Conservation (phyloP, 306 rosid species). For the Dryas octopetala region DNA sequence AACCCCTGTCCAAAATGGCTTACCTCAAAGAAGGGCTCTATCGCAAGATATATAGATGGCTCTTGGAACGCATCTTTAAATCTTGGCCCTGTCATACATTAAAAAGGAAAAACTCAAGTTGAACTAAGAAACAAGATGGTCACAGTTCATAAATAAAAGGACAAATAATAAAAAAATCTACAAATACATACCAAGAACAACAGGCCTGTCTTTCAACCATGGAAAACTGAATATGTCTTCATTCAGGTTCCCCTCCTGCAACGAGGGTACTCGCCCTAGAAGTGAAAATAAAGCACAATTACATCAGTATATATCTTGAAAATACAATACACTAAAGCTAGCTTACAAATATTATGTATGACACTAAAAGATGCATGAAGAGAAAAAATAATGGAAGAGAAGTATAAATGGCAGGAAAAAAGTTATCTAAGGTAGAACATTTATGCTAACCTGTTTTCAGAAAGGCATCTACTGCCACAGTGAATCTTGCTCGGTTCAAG, state of each 20-base stretch:
- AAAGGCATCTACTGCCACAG: constrained; percentile 84
- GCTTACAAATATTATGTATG: not conserved
- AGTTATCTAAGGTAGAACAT: constrained; percentile 20
- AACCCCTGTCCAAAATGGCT: constrained; percentile 17
- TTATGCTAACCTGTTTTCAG: constrained; percentile 67
- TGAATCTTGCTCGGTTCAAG: constrained; percentile 85
- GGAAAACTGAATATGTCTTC: constrained; percentile 84
- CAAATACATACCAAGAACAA: constrained; percentile 73
- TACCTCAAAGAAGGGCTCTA: constrained; percentile 86
- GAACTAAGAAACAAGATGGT: constrained; percentile 27
- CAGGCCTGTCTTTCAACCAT: constrained; percentile 79
- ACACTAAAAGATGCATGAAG: not conserved
- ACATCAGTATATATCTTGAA: constrained; percentile 16
- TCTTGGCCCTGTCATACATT: constrained; percentile 66
- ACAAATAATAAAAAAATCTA: constrained; percentile 13
- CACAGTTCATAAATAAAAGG: constrained; percentile 14
- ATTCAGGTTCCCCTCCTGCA: constrained; percentile 76
- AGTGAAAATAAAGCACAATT: constrained; percentile 19
- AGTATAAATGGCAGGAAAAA: not conserved
- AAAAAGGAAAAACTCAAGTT: constrained; percentile 14
- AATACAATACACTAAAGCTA: not conserved
- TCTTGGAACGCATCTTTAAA: constrained; percentile 96
- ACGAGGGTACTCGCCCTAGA: constrained; percentile 83
- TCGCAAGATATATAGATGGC: constrained; percentile 74
- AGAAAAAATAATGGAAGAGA: not conserved